phyloP scores from a whole-genome alignment of 2,329 filamentous ascomycete genomes.

The Fusarium chuoi region DNA sequence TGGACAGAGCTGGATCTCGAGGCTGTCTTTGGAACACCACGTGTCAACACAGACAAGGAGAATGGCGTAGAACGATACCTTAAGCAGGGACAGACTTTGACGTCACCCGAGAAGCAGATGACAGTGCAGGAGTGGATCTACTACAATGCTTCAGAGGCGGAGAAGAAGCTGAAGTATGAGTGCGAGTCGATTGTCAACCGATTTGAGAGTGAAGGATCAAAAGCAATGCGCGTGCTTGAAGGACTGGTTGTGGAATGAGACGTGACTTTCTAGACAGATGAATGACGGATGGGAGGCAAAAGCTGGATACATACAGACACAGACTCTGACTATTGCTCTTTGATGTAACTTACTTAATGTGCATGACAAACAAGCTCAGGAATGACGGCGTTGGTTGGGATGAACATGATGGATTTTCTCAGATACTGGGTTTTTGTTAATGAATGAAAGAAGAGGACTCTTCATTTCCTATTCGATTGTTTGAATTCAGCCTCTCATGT shows the following conservation, averaged over 20 bases:
- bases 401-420: conserved; percentile 30
- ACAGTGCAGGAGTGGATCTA: conserved; percentile 93
- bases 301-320: conserved; percentile 22
- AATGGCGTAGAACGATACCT: conserved; percentile 62
- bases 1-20: conserved; percentile 86
- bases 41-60: conserved; percentile 60
- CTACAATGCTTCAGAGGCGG: conserved; percentile 81
- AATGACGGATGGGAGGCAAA: conserved; percentile 18
- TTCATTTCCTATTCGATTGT: background rate
- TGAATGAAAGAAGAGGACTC: conserved; percentile 12
- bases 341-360: conserved; percentile 16
- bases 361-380: conserved; percentile 32
- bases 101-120: conserved; percentile 85
- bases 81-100: conserved; percentile 69
- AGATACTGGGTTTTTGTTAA: conserved; percentile 23
- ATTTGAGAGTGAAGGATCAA: conserved; percentile 85
- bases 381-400: conserved; percentile 33
- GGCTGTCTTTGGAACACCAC: conserved; percentile 66
- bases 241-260: conserved; percentile 68
- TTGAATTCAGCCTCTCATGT: conserved; percentile 21
- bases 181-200: conserved; percentile 84
- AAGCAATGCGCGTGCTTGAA: conserved; percentile 81
- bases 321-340: conserved; percentile 20
- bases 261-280: conserved; percentile 22
- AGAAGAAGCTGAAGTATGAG: conserved; percentile 80